phyloP scores from a whole-genome alignment of 164 flowering plant species.

The Warburgia ugandensis region DNA sequence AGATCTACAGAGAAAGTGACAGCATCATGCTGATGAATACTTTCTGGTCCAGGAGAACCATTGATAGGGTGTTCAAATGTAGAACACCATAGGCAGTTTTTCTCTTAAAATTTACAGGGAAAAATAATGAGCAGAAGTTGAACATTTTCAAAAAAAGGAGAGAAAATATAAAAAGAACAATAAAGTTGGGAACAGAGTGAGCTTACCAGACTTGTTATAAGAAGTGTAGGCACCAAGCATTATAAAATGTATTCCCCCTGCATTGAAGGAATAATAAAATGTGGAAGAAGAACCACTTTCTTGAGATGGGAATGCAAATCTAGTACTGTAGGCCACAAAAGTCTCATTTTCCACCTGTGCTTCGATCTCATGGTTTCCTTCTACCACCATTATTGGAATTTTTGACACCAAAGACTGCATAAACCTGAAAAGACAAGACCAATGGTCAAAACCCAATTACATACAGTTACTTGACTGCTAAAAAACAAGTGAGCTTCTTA shows the following conservation, averaged over 20 bases:
- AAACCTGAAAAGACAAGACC: constrained; percentile 37
- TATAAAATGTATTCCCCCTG: constrained; percentile 89
- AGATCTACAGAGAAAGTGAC: no score
- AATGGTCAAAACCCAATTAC: not conserved
- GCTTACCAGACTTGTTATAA: constrained; percentile 56
- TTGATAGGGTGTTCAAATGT: no score
- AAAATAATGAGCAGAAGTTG: not conserved
- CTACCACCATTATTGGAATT: constrained; percentile 90
- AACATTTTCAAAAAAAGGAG: not conserved
- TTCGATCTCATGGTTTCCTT: constrained; percentile 95
- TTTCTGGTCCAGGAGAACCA: no score
- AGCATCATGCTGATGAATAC: no score
- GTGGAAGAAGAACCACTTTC: constrained; percentile 80
- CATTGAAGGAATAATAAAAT: constrained; percentile 86
- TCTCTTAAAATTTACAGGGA: no score
- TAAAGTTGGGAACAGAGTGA: not conserved
- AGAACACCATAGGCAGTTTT: no score
- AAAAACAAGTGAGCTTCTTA: not conserved
- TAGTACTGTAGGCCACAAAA: constrained; percentile 74
- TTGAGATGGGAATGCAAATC: constrained; percentile 79
- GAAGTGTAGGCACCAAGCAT: constrained; percentile 79
- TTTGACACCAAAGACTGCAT: constrained; percentile 80
- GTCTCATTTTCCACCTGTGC: constrained; percentile 48
- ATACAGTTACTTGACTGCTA: not conserved
- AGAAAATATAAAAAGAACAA: not conserved